Evolutionary conservation across 2,329 filamentous ascomycete species (phyloP).

Genomic region (Penicillium sp.): DNA sequence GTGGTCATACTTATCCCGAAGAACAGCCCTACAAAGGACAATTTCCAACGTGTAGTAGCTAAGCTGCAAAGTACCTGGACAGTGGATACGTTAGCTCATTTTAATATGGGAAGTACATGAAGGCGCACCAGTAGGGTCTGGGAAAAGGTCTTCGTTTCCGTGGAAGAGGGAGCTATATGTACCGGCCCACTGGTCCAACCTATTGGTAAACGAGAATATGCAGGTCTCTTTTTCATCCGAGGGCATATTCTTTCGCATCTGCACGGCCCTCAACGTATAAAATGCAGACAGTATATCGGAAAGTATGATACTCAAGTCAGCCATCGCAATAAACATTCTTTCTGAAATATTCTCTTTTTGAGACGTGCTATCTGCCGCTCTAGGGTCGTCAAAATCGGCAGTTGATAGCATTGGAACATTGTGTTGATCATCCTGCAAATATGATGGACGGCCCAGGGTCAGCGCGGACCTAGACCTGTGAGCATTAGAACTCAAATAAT

Average conservation of each 20-base stretch:
- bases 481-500: no score
- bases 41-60: not conserved
- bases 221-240: not conserved
- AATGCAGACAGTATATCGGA: not conserved
- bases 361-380: not conserved
- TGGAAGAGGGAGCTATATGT: not conserved
- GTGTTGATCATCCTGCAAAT: not conserved
- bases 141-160: not conserved
- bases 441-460: not conserved
- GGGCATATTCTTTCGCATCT: not conserved
- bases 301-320: not conserved
- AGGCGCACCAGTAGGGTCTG: no score
- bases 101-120: no score
- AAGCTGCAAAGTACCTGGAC: not conserved
- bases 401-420: not conserved
- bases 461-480: not conserved
- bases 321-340: not conserved
- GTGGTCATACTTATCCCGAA: not conserved
- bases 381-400: not conserved
- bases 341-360: not conserved
- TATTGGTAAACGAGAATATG: not conserved
- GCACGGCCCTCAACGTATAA: not conserved
- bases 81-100: not conserved
- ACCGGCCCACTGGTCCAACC: not conserved
- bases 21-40: conserved; percentile 30